phyloP scores from a whole-genome alignment of 805 yeast genomes.

The Debaryomyces castellii region DNA sequence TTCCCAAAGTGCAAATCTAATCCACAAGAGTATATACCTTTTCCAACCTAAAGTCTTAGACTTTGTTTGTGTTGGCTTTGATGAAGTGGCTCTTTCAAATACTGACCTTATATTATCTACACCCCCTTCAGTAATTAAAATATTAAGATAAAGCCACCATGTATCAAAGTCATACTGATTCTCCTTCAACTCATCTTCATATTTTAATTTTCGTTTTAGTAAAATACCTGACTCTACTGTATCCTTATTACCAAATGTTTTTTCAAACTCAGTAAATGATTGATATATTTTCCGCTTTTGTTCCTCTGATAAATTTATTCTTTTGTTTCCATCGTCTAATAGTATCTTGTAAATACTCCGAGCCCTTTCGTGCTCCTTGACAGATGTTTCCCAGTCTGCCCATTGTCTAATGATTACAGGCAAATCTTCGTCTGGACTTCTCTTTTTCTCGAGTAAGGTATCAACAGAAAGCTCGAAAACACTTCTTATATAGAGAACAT shows the following conservation, averaged over 20 bases:
- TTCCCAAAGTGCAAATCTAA: constrained; percentile 58
- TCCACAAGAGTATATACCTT: constrained; percentile 69
- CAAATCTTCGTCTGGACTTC: constrained; percentile 18
- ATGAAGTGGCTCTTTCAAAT: constrained; percentile 45
- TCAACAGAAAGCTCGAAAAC: constrained; percentile 72
- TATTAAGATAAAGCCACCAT: constrained; percentile 76
- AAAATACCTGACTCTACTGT: constrained; percentile 54
- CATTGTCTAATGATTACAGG: constrained; percentile 49
- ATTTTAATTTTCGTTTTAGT: constrained; percentile 53
- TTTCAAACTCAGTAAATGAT: constrained; percentile 57
- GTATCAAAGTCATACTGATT: constrained; percentile 65
- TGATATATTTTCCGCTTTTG: constrained; percentile 35
- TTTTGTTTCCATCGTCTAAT: constrained; percentile 23
- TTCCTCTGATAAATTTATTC: constrained; percentile 24
- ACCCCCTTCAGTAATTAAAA: constrained; percentile 42
- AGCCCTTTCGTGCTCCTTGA: constrained; percentile 62
- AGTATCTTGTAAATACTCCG: constrained; percentile 56
- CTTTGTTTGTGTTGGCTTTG: constrained; percentile 32
- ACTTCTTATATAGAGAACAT: constrained; percentile 53
- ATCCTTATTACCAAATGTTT: constrained; percentile 56
- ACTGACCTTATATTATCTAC: constrained; percentile 10
- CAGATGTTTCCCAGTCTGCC: constrained; percentile 70
- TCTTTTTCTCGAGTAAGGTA: constrained; percentile 28
- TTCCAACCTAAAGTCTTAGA: constrained; percentile 53
- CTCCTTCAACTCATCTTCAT: constrained; percentile 46